These are phyloP conservation scores for Posidonia australis DNA, from an alignment of 106 monocot genomes.

Conservation along the genomic window DNA sequence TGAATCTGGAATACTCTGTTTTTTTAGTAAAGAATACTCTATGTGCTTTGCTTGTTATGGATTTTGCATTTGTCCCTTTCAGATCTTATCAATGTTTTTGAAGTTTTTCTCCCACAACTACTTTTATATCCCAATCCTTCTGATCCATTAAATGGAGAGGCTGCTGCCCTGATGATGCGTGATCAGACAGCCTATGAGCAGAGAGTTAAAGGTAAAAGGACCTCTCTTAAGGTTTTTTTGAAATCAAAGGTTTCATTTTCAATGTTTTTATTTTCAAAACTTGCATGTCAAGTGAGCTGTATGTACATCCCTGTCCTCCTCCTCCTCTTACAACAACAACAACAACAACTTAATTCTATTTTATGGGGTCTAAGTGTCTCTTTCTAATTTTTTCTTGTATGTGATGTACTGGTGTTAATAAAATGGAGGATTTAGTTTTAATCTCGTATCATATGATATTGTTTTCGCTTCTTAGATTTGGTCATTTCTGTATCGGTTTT, in stretches of 20 bases:
- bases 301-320: neutral
- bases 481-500: too few relatives aligned
- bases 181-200: constrained; percentile 17
- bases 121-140: constrained; percentile 30
- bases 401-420: too few relatives aligned
- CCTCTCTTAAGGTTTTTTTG: neutral
- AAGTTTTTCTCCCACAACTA: constrained; percentile 28
- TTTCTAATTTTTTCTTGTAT: too few relatives aligned
- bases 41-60: neutral
- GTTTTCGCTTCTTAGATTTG: too few relatives aligned
- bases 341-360: too few relatives aligned
- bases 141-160: constrained; percentile 28
- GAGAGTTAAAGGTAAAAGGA: constrained; percentile 21
- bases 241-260: neutral
- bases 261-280: neutral
- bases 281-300: neutral
- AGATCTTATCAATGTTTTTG: neutral
- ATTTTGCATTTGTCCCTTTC: neutral
- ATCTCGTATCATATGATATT: too few relatives aligned
- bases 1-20: too few relatives aligned
- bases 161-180: constrained; percentile 29
- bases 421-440: too few relatives aligned
- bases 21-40: too few relatives aligned
- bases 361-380: too few relatives aligned
- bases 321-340: too few relatives aligned